Evolutionary conservation across 768 basidiomycete genomes (phyloP).

Genomic region (Macrolepiota fuliginosa): DNA sequence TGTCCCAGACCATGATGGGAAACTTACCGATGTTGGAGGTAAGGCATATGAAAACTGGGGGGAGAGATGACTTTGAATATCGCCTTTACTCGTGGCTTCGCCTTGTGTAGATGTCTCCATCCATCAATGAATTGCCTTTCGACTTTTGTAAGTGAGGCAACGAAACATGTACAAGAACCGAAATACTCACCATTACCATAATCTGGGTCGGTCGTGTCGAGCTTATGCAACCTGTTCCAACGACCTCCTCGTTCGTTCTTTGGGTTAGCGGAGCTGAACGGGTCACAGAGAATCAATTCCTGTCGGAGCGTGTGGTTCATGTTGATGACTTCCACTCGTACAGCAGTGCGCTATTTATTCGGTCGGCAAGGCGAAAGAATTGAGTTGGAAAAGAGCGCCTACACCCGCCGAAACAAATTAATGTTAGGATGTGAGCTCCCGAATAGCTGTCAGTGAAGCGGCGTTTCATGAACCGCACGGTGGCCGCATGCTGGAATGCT

Average conservation of each 20-base stretch:
- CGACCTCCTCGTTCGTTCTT: slow-evolving; percentile 35
- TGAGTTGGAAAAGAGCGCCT: neutral
- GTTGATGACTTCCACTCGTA: neutral
- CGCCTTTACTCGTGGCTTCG: slow-evolving; percentile 43
- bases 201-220: slow-evolving; percentile 31
- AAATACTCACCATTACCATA: slow-evolving; percentile 38
- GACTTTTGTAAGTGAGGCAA: slow-evolving; percentile 30
- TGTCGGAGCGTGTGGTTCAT: slow-evolving; percentile 7
- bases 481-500: neutral
- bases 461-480: slow-evolving; percentile 3
- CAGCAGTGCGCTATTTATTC: neutral
- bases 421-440: neutral
- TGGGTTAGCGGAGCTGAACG: slow-evolving; percentile 43
- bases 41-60: slow-evolving; percentile 40
- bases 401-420: neutral
- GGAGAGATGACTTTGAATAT: slow-evolving; percentile 52
- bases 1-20: neutral
- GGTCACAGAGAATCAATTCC: slow-evolving; percentile 30
- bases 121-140: slow-evolving; percentile 48
- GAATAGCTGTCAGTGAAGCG: neutral
- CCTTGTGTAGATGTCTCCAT: slow-evolving; percentile 57
- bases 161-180: neutral
- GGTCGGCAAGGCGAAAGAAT: neutral
- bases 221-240: slow-evolving; percentile 25
- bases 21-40: slow-evolving; percentile 43